Base-by-base conservation (phyloP, 2,329 filamentous ascomycete species). In the Pyricularia grisea region DNA sequence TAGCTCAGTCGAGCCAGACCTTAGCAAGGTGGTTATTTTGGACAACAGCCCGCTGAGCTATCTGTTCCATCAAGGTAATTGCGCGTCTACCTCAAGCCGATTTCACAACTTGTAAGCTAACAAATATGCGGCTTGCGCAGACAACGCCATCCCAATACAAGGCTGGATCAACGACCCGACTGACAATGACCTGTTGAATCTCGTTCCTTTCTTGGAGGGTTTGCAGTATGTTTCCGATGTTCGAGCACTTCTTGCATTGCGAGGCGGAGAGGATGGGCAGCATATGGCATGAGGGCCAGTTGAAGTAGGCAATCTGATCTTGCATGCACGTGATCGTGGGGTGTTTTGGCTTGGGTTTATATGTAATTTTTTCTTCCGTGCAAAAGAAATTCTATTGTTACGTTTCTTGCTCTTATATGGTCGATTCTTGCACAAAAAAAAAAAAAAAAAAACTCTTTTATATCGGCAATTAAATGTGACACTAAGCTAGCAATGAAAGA, bases 141-240 rank as follows among this genome's bases (percentile, higher is more conserved):
- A 99, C 79, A 99, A 99, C 81, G 95, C 95, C 67, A 97, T 99
- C 75, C 95, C 95, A 3, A 98, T 99, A 77, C 94, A 98, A 82
- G 95, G 95, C 76, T 99, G 95, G 95, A 98, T 99, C 81, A 97
- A 90, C 79, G 95, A 99, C 81, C 95, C 95, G 27, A 98, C 95
- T 30, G 95, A 99, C 80, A 95, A 94, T 77, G 94, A 97, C 77
- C 84, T 99, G 73, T 85, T 98, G 79, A 93, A 98, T 79, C 85
- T 99, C 70, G 89, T 99, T 70, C 95, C 95, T 36, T 84, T 98
- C 75, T 84, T 99, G 64, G 95, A 99, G 81, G 95, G 93, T 23
- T 81, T 99, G 76, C 95, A 98, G 81, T 97, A 98, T 80, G 94
- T 95, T 73, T 97, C 94, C 68, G 95, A 99, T 80, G 94, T 99